Evolutionary conservation across 768 basidiomycete species (phyloP).

Genomic region (Glaciozyma antarctica): DNA sequence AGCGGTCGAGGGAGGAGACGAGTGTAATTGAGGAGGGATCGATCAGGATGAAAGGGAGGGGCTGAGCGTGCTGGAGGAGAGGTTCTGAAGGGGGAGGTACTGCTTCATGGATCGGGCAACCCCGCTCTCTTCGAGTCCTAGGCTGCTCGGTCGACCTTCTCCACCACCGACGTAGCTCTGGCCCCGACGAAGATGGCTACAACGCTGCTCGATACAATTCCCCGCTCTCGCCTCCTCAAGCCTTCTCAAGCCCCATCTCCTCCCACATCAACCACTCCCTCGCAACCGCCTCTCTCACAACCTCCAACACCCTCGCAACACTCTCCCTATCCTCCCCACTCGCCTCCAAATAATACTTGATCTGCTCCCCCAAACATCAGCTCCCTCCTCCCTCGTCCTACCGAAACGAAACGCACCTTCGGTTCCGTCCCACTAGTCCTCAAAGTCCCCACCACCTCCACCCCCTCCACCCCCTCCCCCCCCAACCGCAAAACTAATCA

Average conservation of each 20-base stretch:
- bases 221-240: conserved; percentile 9
- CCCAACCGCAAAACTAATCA: conserved; percentile 74
- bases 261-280: conserved; percentile 60
- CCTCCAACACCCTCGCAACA: conserved; percentile 49
- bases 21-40: too few species aligned
- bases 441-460: conserved; percentile 53
- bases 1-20: background rate
- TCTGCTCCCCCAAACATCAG: conserved; percentile 42
- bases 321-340: conserved; percentile 48
- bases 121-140: too few species aligned
- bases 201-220: too few species aligned
- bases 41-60: too few species aligned
- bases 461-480: conserved; percentile 35
- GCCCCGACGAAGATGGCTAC: too few species aligned
- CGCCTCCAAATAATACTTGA: conserved; percentile 85
- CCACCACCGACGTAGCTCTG: too few species aligned
- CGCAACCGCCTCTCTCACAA: conserved; percentile 55
- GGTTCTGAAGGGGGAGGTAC: too few species aligned
- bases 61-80: too few species aligned
- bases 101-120: too few species aligned
- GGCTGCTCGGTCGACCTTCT: too few species aligned
- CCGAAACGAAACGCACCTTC: conserved; percentile 48
- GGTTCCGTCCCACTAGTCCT: conserved; percentile 87
- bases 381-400: background rate
- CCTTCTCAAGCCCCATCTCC: conserved; percentile 43